Base-by-base conservation (phyloP, 2,329 filamentous ascomycete species). In the Aspergillus nomiae region DNA sequence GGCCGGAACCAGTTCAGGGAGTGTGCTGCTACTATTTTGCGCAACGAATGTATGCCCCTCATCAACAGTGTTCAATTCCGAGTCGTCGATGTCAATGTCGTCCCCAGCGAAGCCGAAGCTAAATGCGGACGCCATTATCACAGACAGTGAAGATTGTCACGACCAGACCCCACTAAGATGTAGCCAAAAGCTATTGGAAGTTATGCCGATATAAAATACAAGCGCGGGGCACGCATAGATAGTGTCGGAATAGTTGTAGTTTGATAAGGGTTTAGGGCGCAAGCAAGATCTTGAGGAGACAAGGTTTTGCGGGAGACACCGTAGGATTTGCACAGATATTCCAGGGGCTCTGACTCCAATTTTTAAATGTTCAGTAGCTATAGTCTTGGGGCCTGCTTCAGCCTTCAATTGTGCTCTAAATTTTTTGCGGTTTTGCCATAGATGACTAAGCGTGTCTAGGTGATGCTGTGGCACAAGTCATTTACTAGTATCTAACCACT, bases 51-150 rank as follows among this genome's bases (percentile, higher is more conserved):
- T 60, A 59, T 67, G 43, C 32, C 41, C 61, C 34, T 66, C 64
- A 34, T 66, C 69, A 58, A 51, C 16, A 5, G 16, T 30, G 16
- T 66, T 71, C 46, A 69, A 53, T 30, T 75, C 73, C 62, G 67
- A 70, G 30, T 76, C 75, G 60, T 83, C 82, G 30, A 79, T 76
- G 58, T 86, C 84, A 73, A 86, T 86, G 68, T 87, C 86, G 63
- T 88, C 85, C 24, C 84, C 84, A 0, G 82, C 81, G 69, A 88
- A 88, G 21, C 84, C 84, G 65, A 88, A 88, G 62, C 82, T 83
- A 72, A 88, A 87, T 21, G 68, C 55, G 14, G 70, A 77, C 7
- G 73, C 66, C 73, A 77, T 77, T 43, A 24, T 21, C 12, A 3
- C 34, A n/a, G 28, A 11, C 26, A 28, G 19, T 5, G 12, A 12